phyloP scores from a whole-genome alignment of 2,329 filamentous ascomycete genomes.

The Onygena corvina region DNA sequence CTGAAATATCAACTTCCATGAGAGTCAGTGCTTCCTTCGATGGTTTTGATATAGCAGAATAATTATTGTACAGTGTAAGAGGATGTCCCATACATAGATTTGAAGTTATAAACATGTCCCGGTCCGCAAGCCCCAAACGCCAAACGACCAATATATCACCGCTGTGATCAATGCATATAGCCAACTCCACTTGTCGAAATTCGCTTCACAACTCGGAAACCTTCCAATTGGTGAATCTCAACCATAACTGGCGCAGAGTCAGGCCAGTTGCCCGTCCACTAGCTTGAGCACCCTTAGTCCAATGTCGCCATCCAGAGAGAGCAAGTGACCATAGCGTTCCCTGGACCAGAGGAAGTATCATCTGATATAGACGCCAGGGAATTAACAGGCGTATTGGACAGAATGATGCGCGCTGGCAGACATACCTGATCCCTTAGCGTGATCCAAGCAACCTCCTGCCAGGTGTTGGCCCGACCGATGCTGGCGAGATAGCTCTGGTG shows the following conservation, averaged over 20 bases:
- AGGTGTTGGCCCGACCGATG: conserved; percentile 65
- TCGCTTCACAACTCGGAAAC: conserved; percentile 42
- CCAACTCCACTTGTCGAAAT: too few relatives aligned
- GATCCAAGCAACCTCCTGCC: conserved; percentile 69
- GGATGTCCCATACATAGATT: background rate
- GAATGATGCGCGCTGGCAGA: too few relatives aligned
- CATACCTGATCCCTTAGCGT: conserved; percentile 76
- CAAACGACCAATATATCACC: background rate
- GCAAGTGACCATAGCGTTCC: conserved; percentile 80
- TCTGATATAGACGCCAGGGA: conserved; percentile 38
- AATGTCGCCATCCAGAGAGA: conserved; percentile 77
- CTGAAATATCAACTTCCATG: too few relatives aligned
- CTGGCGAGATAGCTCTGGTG: conserved; percentile 96
- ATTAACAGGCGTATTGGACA: too few relatives aligned
- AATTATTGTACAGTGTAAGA: background rate
- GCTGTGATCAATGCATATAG: background rate
- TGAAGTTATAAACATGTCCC: background rate
- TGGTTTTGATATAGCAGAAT: too few relatives aligned
- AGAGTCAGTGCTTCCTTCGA: too few relatives aligned
- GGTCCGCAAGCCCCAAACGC: background rate
- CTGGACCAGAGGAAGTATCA: conserved; percentile 76
- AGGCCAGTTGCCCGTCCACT: conserved; percentile 67
- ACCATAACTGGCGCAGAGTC: conserved; percentile 82
- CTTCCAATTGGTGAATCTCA: conserved; percentile 81
- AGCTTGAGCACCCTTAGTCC: conserved; percentile 68